phyloP scores from a whole-genome alignment of 495 filamentous ascomycete genomes.

The Neurospora intermedia region DNA sequence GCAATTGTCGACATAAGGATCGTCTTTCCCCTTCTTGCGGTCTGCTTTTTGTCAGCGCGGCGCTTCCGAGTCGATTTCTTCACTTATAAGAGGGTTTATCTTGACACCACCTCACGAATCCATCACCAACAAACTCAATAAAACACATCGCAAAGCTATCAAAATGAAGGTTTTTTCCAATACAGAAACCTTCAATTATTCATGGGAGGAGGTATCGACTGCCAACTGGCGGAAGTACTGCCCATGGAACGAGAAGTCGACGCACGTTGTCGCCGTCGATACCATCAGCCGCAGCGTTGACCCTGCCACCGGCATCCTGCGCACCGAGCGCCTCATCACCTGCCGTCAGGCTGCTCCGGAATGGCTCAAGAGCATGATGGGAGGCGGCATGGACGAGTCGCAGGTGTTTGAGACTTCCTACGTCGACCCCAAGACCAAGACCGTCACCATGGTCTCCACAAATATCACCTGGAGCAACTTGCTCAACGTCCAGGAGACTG shows the following conservation, averaged over 20 bases:
- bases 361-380: conserved; percentile 72
- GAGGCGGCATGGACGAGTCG: conserved; percentile 53
- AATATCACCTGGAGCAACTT: conserved; percentile 88
- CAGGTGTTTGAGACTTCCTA: conserved; percentile 93
- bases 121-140: neutral
- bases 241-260: conserved; percentile 92
- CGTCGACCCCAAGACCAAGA: conserved; percentile 69
- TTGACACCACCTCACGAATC: neutral
- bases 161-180: conserved; percentile 93
- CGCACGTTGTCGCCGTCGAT: conserved; percentile 90
- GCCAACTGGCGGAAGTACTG: conserved; percentile 99
- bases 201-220: conserved; percentile 98
- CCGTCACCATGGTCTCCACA: conserved; percentile 84
- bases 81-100: neutral
- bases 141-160: neutral
- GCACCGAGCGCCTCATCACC: conserved; percentile 93
- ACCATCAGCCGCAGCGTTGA: conserved; percentile 79
- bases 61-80: neutral
- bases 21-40: neutral
- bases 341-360: conserved; percentile 82
- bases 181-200: conserved; percentile 83
- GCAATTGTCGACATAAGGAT: neutral
- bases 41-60: conserved; percentile 1
- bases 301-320: conserved; percentile 72
- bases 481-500: conserved; percentile 79